Percentiles rank a stretch among this genome's conserved stretches.
Conservation (phyloP, 768 basidiomycete genomes). For the Lentinula sp. region DNA sequence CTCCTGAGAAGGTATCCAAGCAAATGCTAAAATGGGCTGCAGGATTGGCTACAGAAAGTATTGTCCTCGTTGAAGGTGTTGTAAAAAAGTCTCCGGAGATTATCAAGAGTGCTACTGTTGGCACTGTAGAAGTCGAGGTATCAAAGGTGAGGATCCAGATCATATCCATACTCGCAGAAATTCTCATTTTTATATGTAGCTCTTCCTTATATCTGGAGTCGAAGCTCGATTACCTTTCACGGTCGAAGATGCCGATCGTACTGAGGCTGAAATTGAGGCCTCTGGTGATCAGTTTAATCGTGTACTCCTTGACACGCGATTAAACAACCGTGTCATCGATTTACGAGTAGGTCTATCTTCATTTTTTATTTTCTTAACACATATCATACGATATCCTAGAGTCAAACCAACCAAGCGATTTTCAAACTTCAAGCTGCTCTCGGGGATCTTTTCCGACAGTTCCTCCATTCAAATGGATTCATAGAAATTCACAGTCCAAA, state of each 20-base stretch:
- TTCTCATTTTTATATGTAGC: constrained; percentile 32
- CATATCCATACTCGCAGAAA: constrained; percentile 1
- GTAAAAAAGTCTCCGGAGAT: constrained; percentile 73
- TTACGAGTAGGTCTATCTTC: constrained; percentile 58
- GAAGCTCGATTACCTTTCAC: constrained; percentile 84
- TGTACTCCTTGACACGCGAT: constrained; percentile 87
- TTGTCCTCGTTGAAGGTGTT: constrained; percentile 83
- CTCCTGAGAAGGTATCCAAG: constrained; percentile 79
- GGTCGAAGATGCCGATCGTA: constrained; percentile 85
- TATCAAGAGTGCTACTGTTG: constrained; percentile 89
- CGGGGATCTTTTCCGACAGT: constrained; percentile 81
- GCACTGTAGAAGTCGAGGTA: constrained; percentile 84
- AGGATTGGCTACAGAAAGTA: constrained; percentile 74
- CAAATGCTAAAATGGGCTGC: constrained; percentile 97
- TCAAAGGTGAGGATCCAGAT: constrained; percentile 47
- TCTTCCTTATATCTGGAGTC: constrained; percentile 76
- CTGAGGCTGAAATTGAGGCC: constrained; percentile 65
- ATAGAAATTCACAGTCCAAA: constrained; percentile 97
- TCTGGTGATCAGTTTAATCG: constrained; percentile 61
- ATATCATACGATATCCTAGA: constrained; percentile 36
- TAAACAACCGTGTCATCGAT: constrained; percentile 92
- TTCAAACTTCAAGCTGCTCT: constrained; percentile 91
- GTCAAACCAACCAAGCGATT: constrained; percentile 91
- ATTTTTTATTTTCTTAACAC: not conserved
- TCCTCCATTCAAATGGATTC: constrained; percentile 69